Base-by-base conservation (phyloP, 2,329 filamentous ascomycete species). In the Alternaria dauci region DNA sequence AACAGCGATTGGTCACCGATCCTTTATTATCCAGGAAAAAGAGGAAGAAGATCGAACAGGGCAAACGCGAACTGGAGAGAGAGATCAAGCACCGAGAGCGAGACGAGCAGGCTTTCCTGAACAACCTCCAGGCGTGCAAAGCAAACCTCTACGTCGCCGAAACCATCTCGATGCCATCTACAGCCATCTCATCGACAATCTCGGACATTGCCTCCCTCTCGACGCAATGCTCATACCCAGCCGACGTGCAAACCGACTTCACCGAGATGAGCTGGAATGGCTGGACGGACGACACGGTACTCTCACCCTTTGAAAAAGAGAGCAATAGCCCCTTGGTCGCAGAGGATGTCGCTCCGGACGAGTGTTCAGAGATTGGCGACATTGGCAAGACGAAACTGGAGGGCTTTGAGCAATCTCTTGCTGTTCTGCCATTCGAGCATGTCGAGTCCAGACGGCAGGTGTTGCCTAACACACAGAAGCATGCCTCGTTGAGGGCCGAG, bases 1-100 rank as follows among this genome's bases (percentile, higher is more conserved):
- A 71, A n/a, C 66, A 65, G 4, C 61, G 64, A 8, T 59, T 77
- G 26, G 59, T 44, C 25, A 32, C 51, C 7, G 65, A 64, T 16
- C 61, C 58, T 2, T 52, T 43, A 8, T 59, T 41, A 14, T 67
- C 66, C 12, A 63, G 68, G 34, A 66, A 70, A 38, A 78, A 76
- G 57, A 70, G 59, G 59, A 77, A 77, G 65, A 73, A 68, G 63
- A 67, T 73, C 1, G 59, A 66, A 38, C 74, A 78, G 26, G 68
- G 55, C 34, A 70, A 66, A 56, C 73, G 68, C 50, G 58, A 71
- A 25, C 68, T 76, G 9, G 59, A 67, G 50, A 74, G 63, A 44
- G 75, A 76, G n/a, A 78, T 78, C 32, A 67, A 68, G 41, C 67
- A 72, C 16, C 69, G 70, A 42, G 71, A 76, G 50, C 70, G 70